These are phyloP conservation scores for Uronychia binucleata DNA, from an alignment of 73 alveolate genomes.

Conservation along the genomic window DNA sequence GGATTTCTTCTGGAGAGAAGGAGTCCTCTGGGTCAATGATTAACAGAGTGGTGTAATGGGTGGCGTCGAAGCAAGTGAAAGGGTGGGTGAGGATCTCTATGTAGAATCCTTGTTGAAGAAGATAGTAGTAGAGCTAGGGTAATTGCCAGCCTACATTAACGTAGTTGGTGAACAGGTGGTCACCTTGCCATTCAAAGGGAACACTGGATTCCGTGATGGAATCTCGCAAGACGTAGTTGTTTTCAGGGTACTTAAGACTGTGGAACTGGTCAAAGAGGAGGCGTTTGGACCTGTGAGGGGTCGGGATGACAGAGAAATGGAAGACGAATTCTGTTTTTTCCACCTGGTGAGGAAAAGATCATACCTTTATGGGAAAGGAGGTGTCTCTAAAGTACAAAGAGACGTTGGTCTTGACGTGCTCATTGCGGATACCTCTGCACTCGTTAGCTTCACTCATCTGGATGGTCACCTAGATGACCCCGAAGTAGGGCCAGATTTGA, in stretches of 20 bases:
- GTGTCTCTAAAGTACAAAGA: too few species aligned
- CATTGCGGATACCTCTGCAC: conserved; percentile 7
- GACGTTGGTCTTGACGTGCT: not conserved
- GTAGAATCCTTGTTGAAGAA: conserved; percentile 33
- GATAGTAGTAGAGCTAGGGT: conserved; percentile 32
- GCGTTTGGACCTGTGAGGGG: conserved; percentile 53
- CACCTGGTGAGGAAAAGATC: too few species aligned
- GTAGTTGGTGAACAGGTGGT: conserved; percentile 68
- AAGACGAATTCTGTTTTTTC: too few species aligned
- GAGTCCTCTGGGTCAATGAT: conserved; percentile 65
- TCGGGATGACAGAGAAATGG: not conserved
- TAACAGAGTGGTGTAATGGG: conserved; percentile 28
- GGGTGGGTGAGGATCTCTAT: conserved; percentile 45
- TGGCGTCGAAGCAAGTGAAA: conserved; percentile 49
- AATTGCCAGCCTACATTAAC: conserved; percentile 1
- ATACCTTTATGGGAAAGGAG: too few species aligned
- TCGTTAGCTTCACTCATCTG: not conserved
- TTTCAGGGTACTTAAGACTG: conserved; percentile 65
- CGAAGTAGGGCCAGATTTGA: conserved; percentile 40
- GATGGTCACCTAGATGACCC: conserved; percentile 2
- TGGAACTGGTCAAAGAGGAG: conserved; percentile 53
- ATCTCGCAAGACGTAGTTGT: conserved; percentile 60
- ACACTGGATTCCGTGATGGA: conserved; percentile 26
- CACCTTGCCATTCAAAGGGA: conserved; percentile 75
- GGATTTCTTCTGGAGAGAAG: conserved; percentile 43